Evolutionary conservation across 352 stramenopile genomes (phyloP).

Genomic region (Phytopythium oedochilum): DNA sequence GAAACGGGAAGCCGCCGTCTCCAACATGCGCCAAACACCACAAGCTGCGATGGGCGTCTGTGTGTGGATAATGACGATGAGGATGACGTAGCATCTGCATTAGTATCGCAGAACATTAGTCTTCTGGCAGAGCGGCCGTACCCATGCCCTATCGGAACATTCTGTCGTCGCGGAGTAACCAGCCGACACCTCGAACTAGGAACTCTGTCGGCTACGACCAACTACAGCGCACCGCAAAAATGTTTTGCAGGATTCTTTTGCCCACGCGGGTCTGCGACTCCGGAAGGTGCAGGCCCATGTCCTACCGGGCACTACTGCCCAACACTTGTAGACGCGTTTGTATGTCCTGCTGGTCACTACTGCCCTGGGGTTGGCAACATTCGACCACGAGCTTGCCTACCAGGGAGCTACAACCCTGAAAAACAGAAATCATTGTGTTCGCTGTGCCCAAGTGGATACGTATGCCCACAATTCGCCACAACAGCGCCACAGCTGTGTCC

Average conservation of each 20-base stretch:
- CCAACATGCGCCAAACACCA: conserved; percentile 54
- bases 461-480: conserved; percentile 90
- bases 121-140: conserved; percentile 91
- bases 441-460: conserved; percentile 91
- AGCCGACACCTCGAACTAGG: conserved; percentile 2
- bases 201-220: conserved; percentile 52
- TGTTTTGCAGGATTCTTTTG: conserved; percentile 98
- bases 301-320: conserved; percentile 95
- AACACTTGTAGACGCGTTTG: conserved; percentile 83
- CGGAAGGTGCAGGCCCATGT: conserved; percentile 93
- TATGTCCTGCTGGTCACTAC: conserved; percentile 91
- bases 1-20: conserved; percentile 54
- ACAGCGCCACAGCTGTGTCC: conserved; percentile 80
- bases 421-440: conserved; percentile 89
- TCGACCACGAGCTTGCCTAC: conserved; percentile 87
- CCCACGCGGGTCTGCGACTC: conserved; percentile 85
- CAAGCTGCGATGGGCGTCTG: conserved; percentile 34
- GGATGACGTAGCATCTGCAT: background rate
- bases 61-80: conserved; percentile 31
- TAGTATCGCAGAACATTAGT: background rate
- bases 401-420: conserved; percentile 91
- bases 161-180: conserved; percentile 88
- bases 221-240: conserved; percentile 93
- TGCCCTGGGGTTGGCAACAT: conserved; percentile 95
- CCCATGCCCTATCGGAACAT: conserved; percentile 91